Conservation (phyloP, 1,284 basidiomycete species). For the Puccinia coronata region DNA sequence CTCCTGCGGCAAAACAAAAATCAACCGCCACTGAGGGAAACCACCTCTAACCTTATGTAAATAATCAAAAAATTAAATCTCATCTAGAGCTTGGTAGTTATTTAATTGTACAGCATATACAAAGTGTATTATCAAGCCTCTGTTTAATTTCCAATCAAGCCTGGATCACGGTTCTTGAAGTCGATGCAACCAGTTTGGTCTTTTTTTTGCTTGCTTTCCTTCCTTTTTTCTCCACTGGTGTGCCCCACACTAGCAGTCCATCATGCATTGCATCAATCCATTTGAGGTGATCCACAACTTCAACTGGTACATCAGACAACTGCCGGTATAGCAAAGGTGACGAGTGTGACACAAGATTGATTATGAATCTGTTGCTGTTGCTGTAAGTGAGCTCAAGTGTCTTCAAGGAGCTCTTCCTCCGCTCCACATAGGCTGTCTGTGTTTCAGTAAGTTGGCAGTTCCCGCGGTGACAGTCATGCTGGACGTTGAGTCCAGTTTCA, state of each 20-base stretch:
- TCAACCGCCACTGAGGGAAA: no score
- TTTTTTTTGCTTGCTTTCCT: background rate
- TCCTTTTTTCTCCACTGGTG: no score
- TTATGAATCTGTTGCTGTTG: background rate
- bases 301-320: background rate
- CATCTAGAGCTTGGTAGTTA: no score
- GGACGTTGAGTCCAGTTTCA: background rate
- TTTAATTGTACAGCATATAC: no score
- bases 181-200: background rate
- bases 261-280: slow-evolving; percentile 16
- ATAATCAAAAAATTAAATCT: no score
- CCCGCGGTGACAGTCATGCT: background rate
- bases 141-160: no score
- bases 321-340: background rate
- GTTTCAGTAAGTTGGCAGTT: background rate
- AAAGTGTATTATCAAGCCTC: no score
- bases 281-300: background rate
- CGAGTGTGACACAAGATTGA: background rate
- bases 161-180: background rate
- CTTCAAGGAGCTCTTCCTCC: no score
- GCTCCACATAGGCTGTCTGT: background rate
- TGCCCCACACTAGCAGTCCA: background rate
- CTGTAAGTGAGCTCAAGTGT: background rate
- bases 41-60: no score
- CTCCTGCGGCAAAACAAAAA: no score